Evolutionary conservation across 163 green algal genomes (phyloP).

Genomic region (Chlorella variabilis): DNA sequence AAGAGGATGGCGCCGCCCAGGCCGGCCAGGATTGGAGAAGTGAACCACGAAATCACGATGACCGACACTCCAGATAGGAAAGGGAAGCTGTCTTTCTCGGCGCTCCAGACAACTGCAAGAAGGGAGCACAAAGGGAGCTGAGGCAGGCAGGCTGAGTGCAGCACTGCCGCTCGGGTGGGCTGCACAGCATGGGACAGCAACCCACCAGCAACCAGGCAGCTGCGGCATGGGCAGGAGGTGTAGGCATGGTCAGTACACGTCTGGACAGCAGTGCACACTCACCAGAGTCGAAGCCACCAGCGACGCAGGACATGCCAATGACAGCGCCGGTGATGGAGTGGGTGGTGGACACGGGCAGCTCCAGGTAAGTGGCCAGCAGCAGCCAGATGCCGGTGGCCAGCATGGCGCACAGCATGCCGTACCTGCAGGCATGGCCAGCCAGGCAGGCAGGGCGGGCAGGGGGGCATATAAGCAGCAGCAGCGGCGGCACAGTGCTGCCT

Average conservation of each 20-base stretch:
- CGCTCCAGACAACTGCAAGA: slow-evolving; percentile 6
- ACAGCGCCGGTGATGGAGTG: slow-evolving; percentile 63
- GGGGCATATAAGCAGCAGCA: too few relatives aligned
- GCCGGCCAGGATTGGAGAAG: slow-evolving; percentile 54
- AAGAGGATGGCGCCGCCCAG: slow-evolving; percentile 25
- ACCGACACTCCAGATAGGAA: slow-evolving; percentile 23
- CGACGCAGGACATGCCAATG: slow-evolving; percentile 57
- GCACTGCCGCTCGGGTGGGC: too few relatives aligned
- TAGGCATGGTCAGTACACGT: too few relatives aligned
- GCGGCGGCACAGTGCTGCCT: too few relatives aligned
- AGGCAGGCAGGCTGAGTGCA: too few relatives aligned
- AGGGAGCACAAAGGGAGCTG: background rate
- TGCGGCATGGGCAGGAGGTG: too few relatives aligned
- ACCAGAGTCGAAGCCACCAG: slow-evolving; percentile 52
- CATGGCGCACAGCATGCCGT: slow-evolving; percentile 58
- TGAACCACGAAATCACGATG: slow-evolving; percentile 76
- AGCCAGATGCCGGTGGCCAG: slow-evolving; percentile 57
- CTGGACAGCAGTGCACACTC: too few relatives aligned
- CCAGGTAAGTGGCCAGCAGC: slow-evolving; percentile 40
- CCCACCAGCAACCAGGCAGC: background rate
- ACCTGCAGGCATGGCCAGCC: slow-evolving; percentile 15
- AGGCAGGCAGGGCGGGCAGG: too few relatives aligned
- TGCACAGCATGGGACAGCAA: too few relatives aligned
- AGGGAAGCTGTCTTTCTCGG: slow-evolving; percentile 6
- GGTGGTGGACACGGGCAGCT: slow-evolving; percentile 65